Evolutionary conservation across 2,329 filamentous ascomycete genomes (phyloP).

Genomic region (Penicillium sp.): DNA sequence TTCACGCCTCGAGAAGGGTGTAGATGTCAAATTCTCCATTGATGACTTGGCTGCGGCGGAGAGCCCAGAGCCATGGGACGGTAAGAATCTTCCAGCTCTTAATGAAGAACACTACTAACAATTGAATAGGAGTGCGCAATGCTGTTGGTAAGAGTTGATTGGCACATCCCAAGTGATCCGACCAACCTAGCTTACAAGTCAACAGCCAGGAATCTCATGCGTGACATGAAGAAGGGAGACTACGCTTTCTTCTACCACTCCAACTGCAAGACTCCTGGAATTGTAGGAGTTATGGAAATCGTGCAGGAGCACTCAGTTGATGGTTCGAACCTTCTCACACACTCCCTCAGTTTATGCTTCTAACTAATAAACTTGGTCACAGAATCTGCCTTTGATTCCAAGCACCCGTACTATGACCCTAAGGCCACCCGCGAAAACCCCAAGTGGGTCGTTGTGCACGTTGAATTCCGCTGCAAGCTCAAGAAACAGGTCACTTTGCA

Average conservation of each 20-base stretch:
- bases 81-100: slow-evolving; percentile 49
- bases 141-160: slow-evolving; percentile 35
- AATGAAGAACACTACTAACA: slow-evolving; percentile 18
- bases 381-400: slow-evolving; percentile 70
- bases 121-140: slow-evolving; percentile 46
- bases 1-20: slow-evolving; percentile 77
- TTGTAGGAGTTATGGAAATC: slow-evolving; percentile 86
- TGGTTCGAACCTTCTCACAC: slow-evolving; percentile 49
- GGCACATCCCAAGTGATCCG: background rate
- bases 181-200: slow-evolving; percentile 14
- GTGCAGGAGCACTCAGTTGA: slow-evolving; percentile 81
- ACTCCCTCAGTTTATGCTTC: slow-evolving; percentile 11
- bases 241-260: slow-evolving; percentile 97
- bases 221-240: slow-evolving; percentile 87
- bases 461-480: slow-evolving; percentile 84
- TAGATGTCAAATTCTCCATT: slow-evolving; percentile 91
- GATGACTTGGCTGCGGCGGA: slow-evolving; percentile 75
- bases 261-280: slow-evolving; percentile 84
- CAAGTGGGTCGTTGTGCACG: slow-evolving; percentile 87
- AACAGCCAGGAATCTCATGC: slow-evolving; percentile 80
- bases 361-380: slow-evolving; percentile 10
- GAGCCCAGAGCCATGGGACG: slow-evolving; percentile 87
- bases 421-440: slow-evolving; percentile 68
- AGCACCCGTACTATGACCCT: slow-evolving; percentile 79
- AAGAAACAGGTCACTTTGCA: slow-evolving; percentile 66